Base-by-base conservation (phyloP, 345 rosid species). In the Raphanus raphanistrum region DNA sequence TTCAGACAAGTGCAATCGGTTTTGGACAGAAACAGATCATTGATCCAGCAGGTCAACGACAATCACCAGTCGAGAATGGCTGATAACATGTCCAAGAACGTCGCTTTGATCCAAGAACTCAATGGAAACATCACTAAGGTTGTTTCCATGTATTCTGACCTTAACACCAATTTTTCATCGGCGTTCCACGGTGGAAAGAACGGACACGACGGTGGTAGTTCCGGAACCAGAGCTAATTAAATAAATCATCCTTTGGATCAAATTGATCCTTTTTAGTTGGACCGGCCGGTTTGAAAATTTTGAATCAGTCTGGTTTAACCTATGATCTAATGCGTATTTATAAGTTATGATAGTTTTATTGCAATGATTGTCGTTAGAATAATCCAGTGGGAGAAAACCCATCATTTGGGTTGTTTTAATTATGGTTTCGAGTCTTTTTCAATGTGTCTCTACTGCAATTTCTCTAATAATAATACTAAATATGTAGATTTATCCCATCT, bases 1-100 rank as follows among this genome's bases (percentile, higher is more conserved):
- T 94, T 89, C 82, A 73, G 82, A 58, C 84, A 86, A 69, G 98
- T 89, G 10, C 96, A 94, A 82, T 73, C 92, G 21, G 92, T 92
- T 63, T 74, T 94, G 41, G 98, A 94, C 82, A 74, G 98, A 80
- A 94, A 94, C 86, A 80, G 96, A 52, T 82, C 63, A 10, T 66
- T 94, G 85, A 94, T 90, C 31, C 90, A 89, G n/a, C 94, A 92
- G 64, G 97, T 92, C 63, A 90, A 94, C 84, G 94, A 92, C 52
- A 94, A 94, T 66, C 98, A 94, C 69, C 96, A 86, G 78, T 94
- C 98, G 0, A 86, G 79, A 77, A 83, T 76, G 41, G 85, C 93
- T 2, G 90, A 84, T 66, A 92, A 92, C 81, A 94, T 94, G 98
- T 91, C 86, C 9, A 90, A 92, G 77, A 94, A 94, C 87, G 97